Base-by-base conservation (phyloP, 106 monocot genomes). In the Dendrobium nobile region DNA sequence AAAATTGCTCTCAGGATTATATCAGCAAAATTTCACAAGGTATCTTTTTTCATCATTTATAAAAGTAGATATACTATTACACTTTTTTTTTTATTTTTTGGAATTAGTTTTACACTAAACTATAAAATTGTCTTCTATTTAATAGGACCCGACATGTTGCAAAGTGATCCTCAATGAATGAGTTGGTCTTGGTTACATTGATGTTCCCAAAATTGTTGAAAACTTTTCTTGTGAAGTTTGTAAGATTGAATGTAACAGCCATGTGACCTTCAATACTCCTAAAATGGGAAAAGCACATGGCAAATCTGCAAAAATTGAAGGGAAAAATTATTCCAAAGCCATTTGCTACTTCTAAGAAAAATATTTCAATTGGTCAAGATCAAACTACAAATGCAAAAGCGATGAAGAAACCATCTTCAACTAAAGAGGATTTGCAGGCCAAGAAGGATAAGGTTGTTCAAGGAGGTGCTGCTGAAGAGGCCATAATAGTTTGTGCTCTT, bases 401-500 rank as follows among this genome's bases (percentile, higher is more conserved):
- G 17, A 7, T 9, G 55, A 42, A 59, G 41, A 74, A 74, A 9
- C 3, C 31, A 13, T 15, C 70, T 70, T 10, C 70, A 70, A 33
- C 8, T 33, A 43, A 43, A 17, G 80, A 77, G n/a, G 84, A 83
- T 80, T 51, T 88, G 77, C 85, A 92, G 84, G 45, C 37, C 0
- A 90, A 90, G 86, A 95, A 87, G 55, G 54, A 31, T 41, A 90
- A 87, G 79, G 45, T 92, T 33, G 79, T 95, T 44, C 54, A 84
- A 45, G 72, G 79, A 37, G 91, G 91, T n/a, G 83, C 88, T 9
- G 26, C 80, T 24, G 83, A 48, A 65, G 87, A 80, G 26, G 82
- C 84, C 6, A 80, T 92, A 42, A 87, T 41, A 78, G 51, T 83
- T 8, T 95, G 92, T 82, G 65, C 70, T 2, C 20, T 85, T 11